Evolutionary conservation across 1,284 basidiomycete species (phyloP), one percentile per base, ranked within the genome.

Genomic region (Sporisorium sorghi): DNA sequence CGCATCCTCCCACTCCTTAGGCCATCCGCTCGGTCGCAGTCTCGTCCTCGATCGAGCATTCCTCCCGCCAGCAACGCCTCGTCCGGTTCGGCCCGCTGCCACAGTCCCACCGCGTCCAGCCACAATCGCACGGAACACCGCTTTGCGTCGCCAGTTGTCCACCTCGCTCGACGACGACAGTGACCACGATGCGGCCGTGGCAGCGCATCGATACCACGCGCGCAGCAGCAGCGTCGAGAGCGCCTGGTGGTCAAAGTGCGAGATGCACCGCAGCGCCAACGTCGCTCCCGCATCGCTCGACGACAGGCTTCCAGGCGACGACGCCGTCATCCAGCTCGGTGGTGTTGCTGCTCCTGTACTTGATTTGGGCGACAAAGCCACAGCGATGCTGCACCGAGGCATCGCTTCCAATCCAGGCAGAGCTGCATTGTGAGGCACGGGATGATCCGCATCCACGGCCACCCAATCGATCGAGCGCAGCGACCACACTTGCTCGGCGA

Each of bases 51-150:
- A 48, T 32, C 65, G 60, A 1, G 73, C 73, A 33, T 81, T 81
- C 5, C 79, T 58, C 5, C 68, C 66, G 14, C 60, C 57, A 7
- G 47, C 32, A 11, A 26, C 19, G 0, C 52, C 46, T 3, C 70
- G 51, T n/a, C 70, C 75, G 0, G 40, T 60, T 32, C 49, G 54
- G 12, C 79, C 79, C 2, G 61, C 61, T 28, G 58, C 60, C 0
- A 78, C 78, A 0, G 75, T 75, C 3, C 79, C 79, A 1, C 79
- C 79, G n/a, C 75, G 57, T 4, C 77, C 79, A 0, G 79, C 75
- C 3, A 81, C 76, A 6, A 64, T 48, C 2, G 73, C 66, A 3
- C 79, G 55, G 23, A 63, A 61, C 21, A 81, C 23, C 2, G 77
- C 79, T 30, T 65, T 58, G 28, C 69, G 47, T 2, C 78, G 50